These are phyloP conservation scores for Houttuynia cordata DNA, from an alignment of 164 flowering plant genomes.

Conservation along the genomic window DNA sequence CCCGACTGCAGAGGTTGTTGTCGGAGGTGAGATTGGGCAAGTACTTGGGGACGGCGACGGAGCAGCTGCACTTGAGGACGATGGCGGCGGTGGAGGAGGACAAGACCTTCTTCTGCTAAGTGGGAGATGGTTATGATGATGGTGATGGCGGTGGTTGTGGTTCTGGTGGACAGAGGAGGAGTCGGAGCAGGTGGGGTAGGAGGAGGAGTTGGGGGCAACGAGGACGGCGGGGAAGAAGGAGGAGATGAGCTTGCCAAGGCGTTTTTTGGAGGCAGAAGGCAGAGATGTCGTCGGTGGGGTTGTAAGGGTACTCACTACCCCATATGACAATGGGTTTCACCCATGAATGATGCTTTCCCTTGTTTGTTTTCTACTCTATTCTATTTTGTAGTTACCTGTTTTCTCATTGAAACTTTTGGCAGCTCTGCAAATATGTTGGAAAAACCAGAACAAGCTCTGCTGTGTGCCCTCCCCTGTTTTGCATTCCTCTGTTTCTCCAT, in stretches of 20 bases:
- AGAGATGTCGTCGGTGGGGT: conserved; percentile 73
- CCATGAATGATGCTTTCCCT: too few species aligned
- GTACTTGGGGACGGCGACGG: conserved; percentile 36
- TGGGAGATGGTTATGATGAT: not conserved
- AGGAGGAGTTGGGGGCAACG: conserved; percentile 14
- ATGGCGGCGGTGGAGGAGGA: conserved; percentile 13
- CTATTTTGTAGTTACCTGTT: too few species aligned
- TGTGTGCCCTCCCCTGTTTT: too few species aligned
- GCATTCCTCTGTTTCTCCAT: too few species aligned
- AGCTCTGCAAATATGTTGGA: too few species aligned
- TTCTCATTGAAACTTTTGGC: too few species aligned
- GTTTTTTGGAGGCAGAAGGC: conserved; percentile 80
- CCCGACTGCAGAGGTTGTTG: conserved; percentile 27
- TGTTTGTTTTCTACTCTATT: too few species aligned
- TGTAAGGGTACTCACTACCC: conserved; percentile 67
- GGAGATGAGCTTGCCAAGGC: conserved; percentile 74
- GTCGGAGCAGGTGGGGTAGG: conserved; percentile 34
- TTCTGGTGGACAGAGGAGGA: conserved; percentile 9
- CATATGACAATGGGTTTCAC: too few species aligned
- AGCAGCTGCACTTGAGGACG: conserved; percentile 63
- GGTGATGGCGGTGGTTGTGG: too few species aligned
- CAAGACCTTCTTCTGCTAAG: conserved; percentile 7
- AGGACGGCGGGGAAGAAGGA: conserved; percentile 19
- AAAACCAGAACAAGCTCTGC: too few species aligned
- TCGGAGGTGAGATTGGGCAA: conserved; percentile 13